Evolutionary conservation across 495 filamentous ascomycete species (phyloP).

Genomic region (Neurospora sp.): DNA sequence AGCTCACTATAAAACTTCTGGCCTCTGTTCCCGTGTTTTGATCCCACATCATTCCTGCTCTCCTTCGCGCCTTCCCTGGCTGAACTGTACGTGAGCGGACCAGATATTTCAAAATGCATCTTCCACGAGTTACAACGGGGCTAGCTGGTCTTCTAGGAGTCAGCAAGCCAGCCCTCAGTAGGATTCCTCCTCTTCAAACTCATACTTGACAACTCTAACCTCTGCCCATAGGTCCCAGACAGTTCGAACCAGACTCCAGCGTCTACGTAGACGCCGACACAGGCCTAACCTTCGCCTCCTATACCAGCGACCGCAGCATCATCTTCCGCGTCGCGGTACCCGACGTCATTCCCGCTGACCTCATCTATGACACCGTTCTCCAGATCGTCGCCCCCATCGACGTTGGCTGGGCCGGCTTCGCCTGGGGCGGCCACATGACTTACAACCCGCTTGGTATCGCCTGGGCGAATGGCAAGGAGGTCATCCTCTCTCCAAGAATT

Average conservation of each 20-base stretch:
- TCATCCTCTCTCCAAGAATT: conserved; percentile 29
- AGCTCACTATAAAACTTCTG: conserved; percentile 1
- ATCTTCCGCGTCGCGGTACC: conserved; percentile 33
- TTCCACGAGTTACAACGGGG: conserved; percentile 7
- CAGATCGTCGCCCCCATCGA: conserved; percentile 28
- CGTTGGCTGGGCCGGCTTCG: conserved; percentile 36
- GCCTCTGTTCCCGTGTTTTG: not conserved
- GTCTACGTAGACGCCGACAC: conserved; percentile 28
- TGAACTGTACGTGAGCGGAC: not conserved
- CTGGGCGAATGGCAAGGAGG: conserved; percentile 32
- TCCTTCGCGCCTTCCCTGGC: not conserved
- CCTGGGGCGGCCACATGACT: conserved; percentile 38
- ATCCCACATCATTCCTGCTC: not conserved
- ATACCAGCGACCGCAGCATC: conserved; percentile 26
- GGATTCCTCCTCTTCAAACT: not conserved
- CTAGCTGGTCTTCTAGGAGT: conserved; percentile 17
- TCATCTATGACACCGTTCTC: conserved; percentile 31
- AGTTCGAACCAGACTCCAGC: conserved; percentile 26
- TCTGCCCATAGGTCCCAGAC: conserved; percentile 8
- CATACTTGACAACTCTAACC: not conserved
- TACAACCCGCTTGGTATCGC: conserved; percentile 37
- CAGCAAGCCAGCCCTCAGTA: conserved; percentile 7
- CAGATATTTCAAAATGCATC: conserved; percentile 13
- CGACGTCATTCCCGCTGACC: conserved; percentile 19
- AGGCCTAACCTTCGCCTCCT: conserved; percentile 32